phyloP scores from a whole-genome alignment of 108 stramenopile species.

The Chaetoceros tenuissimus region DNA sequence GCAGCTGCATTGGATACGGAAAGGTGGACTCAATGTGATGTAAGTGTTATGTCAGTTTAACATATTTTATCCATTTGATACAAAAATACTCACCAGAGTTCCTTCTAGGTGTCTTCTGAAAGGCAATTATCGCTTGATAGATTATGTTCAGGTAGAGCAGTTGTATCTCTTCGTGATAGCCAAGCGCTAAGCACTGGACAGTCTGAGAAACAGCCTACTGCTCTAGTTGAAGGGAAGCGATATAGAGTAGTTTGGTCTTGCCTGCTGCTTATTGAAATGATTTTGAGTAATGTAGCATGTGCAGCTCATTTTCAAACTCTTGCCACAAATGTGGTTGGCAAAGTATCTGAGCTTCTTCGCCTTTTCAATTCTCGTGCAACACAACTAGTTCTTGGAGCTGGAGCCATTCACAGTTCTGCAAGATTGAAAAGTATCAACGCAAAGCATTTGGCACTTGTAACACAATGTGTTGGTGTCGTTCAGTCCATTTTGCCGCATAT shows the following conservation, averaged over 20 bases:
- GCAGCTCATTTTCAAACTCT: constrained; percentile 81
- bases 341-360: constrained; percentile 79
- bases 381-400: constrained; percentile 88
- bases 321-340: constrained; percentile 77
- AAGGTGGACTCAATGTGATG: constrained; percentile 89
- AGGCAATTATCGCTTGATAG: constrained; percentile 65
- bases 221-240: constrained; percentile 68
- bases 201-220: constrained; percentile 53
- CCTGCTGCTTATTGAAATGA: constrained; percentile 86
- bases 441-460: constrained; percentile 89
- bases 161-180: constrained; percentile 30
- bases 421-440: constrained; percentile 89
- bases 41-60: constrained; percentile 16
- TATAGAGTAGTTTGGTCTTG: constrained; percentile 94
- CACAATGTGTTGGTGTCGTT: constrained; percentile 84
- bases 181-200: constrained; percentile 8
- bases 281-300: constrained; percentile 71
- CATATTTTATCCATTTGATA: background rate
- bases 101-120: constrained; percentile 51
- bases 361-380: constrained; percentile 89
- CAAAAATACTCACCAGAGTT: background rate
- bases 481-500: constrained; percentile 83
- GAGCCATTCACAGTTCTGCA: constrained; percentile 87
- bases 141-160: constrained; percentile 70
- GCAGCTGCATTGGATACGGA: constrained; percentile 89